Conservation (phyloP, 1,139 yeast species). For the Debaryomycetaceae sp. region DNA sequence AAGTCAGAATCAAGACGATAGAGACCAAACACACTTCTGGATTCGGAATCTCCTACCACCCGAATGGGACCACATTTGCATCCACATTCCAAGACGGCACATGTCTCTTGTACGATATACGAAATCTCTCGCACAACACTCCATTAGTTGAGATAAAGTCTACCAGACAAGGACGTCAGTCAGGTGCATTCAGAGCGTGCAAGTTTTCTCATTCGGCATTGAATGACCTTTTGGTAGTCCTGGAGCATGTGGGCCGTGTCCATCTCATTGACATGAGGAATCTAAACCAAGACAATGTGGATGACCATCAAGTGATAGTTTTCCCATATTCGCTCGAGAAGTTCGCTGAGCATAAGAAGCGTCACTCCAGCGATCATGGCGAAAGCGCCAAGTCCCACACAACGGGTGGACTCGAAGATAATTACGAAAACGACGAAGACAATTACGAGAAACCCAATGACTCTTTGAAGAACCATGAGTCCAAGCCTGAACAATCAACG, state of each 20-base stretch:
- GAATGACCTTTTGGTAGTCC: slow-evolving; percentile 70
- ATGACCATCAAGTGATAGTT: slow-evolving; percentile 67
- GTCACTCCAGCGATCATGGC: background rate
- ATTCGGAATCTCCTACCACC: slow-evolving; percentile 76
- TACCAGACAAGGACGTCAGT: slow-evolving; percentile 56
- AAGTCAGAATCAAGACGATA: slow-evolving; percentile 26
- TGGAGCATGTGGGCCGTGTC: slow-evolving; percentile 84
- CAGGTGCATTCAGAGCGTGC: slow-evolving; percentile 64
- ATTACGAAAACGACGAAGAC: background rate
- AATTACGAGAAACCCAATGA: background rate
- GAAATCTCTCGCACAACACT: slow-evolving; percentile 42
- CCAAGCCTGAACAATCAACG: slow-evolving; percentile 2
- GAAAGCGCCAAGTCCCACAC: background rate
- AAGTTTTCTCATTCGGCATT: slow-evolving; percentile 65
- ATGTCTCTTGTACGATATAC: slow-evolving; percentile 69
- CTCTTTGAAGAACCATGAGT: slow-evolving; percentile 2
- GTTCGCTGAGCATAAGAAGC: slow-evolving; percentile 26
- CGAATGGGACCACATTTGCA: slow-evolving; percentile 69
- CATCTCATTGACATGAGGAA: slow-evolving; percentile 79
- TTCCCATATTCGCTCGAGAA: slow-evolving; percentile 46
- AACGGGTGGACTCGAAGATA: background rate
- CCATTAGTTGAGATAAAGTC: slow-evolving; percentile 58
- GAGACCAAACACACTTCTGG: slow-evolving; percentile 72
- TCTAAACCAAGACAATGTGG: slow-evolving; percentile 41
- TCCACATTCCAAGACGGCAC: slow-evolving; percentile 84